Base-by-base conservation (phyloP, 2,329 filamentous ascomycete species). In the Colletotrichum higginsianum region DNA sequence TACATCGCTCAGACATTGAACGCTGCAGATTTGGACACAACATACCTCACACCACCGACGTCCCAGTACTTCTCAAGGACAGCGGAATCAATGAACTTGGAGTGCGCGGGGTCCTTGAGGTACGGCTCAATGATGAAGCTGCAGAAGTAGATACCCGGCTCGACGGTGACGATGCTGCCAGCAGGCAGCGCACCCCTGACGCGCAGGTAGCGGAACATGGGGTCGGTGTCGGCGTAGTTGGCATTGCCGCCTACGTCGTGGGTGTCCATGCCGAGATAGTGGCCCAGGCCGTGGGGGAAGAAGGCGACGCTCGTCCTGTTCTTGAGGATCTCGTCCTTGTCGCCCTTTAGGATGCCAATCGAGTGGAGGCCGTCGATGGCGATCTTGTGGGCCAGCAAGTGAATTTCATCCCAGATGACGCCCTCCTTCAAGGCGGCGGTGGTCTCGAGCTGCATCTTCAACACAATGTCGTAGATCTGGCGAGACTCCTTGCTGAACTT, bases 121-220 rank as follows among this genome's bases (percentile, higher is more conserved):
- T 93, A 96, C 0, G 94, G 93, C 55, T 92, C 89, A 73, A 98
- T 93, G 74, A 97, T 97, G 79, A 95, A 98, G 23, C 90, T 89
- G 82, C 94, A 97, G 81, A 98, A 98, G 83, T 98, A 98, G 74
- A 96, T 91, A 58, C 96, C 96, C 15, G 96, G 96, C 85, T 99
- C 96, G 49, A 98, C 96, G 0, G 96, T 99, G 64, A 99, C 91
- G 30, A 99, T 94, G 61, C 92, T 92, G 9, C 73, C 92, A 0
- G 91, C 92, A 0, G 94, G 94, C 58, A 98, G 81, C 26, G 83
- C 87, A 15, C 93, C 92, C 64, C 96, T 86, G 49, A 97, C 91
- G 55, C 96, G 88, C 72, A 99, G 84, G 79, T 98, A 98, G 64
- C 90, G 88, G 83, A 98, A 98, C 87, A 98, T 90, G 46, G 89